Percentiles rank a stretch among this genome's conserved stretches.
Conservation (phyloP, 2,329 filamentous ascomycete species). For the Fusarium sp. region DNA sequence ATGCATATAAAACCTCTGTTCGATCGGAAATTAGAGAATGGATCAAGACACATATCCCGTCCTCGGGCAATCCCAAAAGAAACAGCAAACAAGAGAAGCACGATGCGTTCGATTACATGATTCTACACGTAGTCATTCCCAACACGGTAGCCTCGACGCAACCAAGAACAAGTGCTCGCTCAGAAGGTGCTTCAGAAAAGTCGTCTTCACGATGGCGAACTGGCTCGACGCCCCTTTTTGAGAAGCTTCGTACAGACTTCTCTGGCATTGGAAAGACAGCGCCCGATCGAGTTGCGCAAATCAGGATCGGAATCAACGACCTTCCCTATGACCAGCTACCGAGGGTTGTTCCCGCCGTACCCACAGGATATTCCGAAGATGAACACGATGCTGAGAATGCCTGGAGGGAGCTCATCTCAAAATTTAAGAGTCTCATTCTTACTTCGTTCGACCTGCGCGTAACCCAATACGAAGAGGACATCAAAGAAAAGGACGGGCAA, state of each 20-base stretch:
- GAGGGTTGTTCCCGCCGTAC: conserved; percentile 70
- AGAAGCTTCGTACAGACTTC: conserved; percentile 92
- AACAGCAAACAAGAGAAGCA: conserved; percentile 85
- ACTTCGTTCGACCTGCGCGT: conserved; percentile 91
- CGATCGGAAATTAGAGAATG: conserved; percentile 87
- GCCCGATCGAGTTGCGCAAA: conserved; percentile 83
- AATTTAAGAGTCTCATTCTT: conserved; percentile 88
- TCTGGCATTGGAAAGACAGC: conserved; percentile 77
- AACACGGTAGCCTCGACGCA: conserved; percentile 85
- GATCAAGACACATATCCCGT: conserved; percentile 80
- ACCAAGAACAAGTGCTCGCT: conserved; percentile 70
- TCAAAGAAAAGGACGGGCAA: conserved; percentile 91
- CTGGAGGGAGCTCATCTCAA: conserved; percentile 85
- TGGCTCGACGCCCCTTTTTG: conserved; percentile 82
- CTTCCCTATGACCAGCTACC: conserved; percentile 73
- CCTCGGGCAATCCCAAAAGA: conserved; percentile 64
- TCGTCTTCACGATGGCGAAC: conserved; percentile 81
- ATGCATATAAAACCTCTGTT: conserved; percentile 85
- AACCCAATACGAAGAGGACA: conserved; percentile 95
- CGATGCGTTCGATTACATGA: conserved; percentile 95
- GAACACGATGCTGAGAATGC: conserved; percentile 82
- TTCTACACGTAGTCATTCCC: conserved; percentile 90
- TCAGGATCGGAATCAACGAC: conserved; percentile 79
- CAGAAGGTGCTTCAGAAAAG: conserved; percentile 72
- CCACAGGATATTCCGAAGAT: conserved; percentile 74